phyloP scores from a whole-genome alignment of 2,329 filamentous ascomycete genomes.

The Paraphoma sp. region DNA sequence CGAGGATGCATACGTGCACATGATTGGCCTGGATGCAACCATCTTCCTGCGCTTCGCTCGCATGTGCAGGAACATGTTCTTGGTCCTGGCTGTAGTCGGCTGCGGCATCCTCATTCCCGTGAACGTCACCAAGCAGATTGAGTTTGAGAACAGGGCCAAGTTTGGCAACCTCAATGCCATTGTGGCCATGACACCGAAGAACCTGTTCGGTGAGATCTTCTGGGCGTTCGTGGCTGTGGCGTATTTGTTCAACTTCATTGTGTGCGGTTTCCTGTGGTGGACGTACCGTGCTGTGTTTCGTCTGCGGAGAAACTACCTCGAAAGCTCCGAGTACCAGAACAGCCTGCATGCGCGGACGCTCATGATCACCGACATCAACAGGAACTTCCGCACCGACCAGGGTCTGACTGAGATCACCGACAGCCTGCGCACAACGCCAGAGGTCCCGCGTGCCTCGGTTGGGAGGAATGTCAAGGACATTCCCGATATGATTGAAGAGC shows the following conservation, averaged over 20 bases:
- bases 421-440: conserved; percentile 76
- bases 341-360: conserved; percentile 78
- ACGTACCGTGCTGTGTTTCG: conserved; percentile 79
- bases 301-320: conserved; percentile 80
- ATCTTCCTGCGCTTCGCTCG: conserved; percentile 86
- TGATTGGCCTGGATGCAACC: conserved; percentile 88
- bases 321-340: conserved; percentile 84
- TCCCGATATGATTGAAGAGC: conserved; percentile 82
- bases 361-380: conserved; percentile 82
- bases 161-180: conserved; percentile 14
- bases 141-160: conserved; percentile 16
- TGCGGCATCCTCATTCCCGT: conserved; percentile 81
- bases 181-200: conserved; percentile 51
- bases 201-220: conserved; percentile 56
- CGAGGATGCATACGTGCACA: conserved; percentile 78
- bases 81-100: conserved; percentile 73
- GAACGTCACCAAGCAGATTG: conserved; percentile 60
- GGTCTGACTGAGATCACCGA: conserved; percentile 87
- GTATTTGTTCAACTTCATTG: conserved; percentile 73
- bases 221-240: conserved; percentile 67
- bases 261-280: conserved; percentile 84
- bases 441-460: conserved; percentile 79
- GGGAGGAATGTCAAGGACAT: conserved; percentile 92
- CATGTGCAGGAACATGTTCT: conserved; percentile 93
- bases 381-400: conserved; percentile 79